Evolutionary conservation across 441 rosid genomes (phyloP), one percentile per base, ranked within the genome.

Genomic region (Erysimum cheiri): DNA sequence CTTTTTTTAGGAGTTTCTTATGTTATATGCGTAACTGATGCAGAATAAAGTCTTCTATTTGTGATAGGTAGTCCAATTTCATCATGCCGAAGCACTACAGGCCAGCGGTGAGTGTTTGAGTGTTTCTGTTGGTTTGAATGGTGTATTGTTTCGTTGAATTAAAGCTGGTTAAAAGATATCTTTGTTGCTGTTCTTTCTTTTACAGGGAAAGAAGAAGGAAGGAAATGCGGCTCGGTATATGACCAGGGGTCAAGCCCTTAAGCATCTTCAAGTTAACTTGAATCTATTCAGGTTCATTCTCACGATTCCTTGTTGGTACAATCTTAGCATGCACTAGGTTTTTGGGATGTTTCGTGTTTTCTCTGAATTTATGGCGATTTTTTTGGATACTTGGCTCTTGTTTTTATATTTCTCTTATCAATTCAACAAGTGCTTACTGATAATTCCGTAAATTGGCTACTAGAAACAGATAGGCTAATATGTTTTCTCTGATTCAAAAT

Each of bases 151-250:
- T 22, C 9, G 26, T 69, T 5, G 24, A 22, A 22, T 22, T 22
- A 22, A 22, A 22, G 22, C 22, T 15, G 4, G 28, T 15, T 17
- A n/a, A n/a, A n/a, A n/a, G n/a, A n/a, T n/a, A n/a, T n/a, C 60
- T 15, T 0, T 26, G 9, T 22, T 22, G 24, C 24, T 22, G 24
- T 22, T 22, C 24, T 1, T 11, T n/a, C 19, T 46, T 60, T 60
- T 69, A 0, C 81, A 93, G 98, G 98, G 98, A 8, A 93, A 93
- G 84, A 93, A 85, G 80, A 93, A 85, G 85, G 97, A 91, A 80
- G 98, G 98, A 46, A 91, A 91, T 77, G 95, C 86, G 19, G 88
- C 95, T 31, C 80, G 85, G 79, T 91, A 87, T 80, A 66, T 87
- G 77, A 88, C 97, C 69, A 84, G 98, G 87, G 81, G 93, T 24